Conservation (phyloP, 2,329 filamentous ascomycete species). For the Trichoderma sp. region DNA sequence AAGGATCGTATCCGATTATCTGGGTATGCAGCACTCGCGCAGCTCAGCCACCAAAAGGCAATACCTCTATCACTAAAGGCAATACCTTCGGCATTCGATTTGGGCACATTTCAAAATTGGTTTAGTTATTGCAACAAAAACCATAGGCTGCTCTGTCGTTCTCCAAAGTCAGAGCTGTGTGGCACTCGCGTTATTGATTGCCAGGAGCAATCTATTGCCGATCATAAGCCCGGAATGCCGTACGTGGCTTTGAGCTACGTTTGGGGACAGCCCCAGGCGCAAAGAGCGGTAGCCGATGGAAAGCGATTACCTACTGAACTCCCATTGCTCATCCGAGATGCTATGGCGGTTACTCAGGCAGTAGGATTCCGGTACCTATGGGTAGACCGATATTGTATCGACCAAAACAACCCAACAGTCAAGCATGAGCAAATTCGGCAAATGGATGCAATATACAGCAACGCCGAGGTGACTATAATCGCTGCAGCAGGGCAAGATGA, state of each 20-base stretch:
- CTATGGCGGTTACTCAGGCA: not conserved
- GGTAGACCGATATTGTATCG: not conserved
- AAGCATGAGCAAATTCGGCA: not conserved
- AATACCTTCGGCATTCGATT: not conserved
- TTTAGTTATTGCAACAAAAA: not conserved
- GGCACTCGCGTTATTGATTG: not conserved
- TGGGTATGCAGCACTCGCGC: not conserved
- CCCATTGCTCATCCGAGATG: not conserved
- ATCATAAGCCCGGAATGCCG: not conserved
- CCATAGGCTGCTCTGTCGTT: not conserved
- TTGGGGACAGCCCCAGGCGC: not conserved
- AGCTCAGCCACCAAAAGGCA: not conserved
- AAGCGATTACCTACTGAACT: not conserved
- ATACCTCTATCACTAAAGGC: not conserved
- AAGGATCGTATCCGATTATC: fast-evolving
- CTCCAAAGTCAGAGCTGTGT: not conserved
- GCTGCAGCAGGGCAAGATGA: not conserved
- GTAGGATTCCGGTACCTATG: not conserved
- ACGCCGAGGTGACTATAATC: not conserved
- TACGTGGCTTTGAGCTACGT: not conserved
- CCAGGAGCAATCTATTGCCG: not conserved
- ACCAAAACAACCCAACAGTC: not conserved
- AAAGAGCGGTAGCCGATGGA: not conserved
- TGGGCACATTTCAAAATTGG: not conserved
- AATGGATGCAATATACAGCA: not conserved